Conservation (phyloP, 371 early-diverging fungal species). For the Zopfochytrium polystomum region DNA sequence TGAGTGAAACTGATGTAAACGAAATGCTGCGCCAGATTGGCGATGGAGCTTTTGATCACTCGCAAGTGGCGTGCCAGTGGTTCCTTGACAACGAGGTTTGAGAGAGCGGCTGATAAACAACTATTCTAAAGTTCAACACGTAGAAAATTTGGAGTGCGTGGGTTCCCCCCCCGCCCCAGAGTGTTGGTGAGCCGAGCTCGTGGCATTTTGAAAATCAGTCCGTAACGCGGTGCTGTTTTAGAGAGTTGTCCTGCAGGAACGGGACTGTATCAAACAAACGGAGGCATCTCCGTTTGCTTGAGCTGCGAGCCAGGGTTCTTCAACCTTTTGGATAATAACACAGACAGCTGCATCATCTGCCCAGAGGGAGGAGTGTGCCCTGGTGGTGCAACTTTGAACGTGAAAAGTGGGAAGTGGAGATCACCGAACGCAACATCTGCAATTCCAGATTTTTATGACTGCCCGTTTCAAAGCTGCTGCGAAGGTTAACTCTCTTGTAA, state of each 20-base stretch:
- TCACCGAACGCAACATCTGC: background rate
- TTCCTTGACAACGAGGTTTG: slow-evolving; percentile 7
- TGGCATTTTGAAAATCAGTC: slow-evolving; percentile 3
- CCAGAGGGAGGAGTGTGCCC: slow-evolving; percentile 11
- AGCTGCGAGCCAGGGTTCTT: slow-evolving; percentile 18
- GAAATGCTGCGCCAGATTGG: slow-evolving; percentile 10
- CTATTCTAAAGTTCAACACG: too few species aligned
- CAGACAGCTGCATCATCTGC: slow-evolving; percentile 9
- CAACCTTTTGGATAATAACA: slow-evolving; percentile 10
- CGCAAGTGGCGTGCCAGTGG: slow-evolving; percentile 19
- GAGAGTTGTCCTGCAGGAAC: slow-evolving; percentile 9
- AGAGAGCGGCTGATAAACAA: too few species aligned
- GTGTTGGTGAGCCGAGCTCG: too few species aligned
- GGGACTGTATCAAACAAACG: slow-evolving; percentile 4
- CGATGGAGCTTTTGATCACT: background rate
- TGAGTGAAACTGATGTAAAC: slow-evolving; percentile 17
- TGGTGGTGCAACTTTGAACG: slow-evolving; percentile 18
- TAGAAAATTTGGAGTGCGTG: slow-evolving; percentile 11
- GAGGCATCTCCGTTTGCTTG: slow-evolving; percentile 12
- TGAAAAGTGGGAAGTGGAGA: slow-evolving; percentile 9
- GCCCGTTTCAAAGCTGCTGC: slow-evolving; percentile 24
- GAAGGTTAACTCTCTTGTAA: slow-evolving; percentile 3
- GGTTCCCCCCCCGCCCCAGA: slow-evolving; percentile 21
- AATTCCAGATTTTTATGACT: slow-evolving; percentile 17
- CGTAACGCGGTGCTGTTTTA: too few species aligned